These are phyloP conservation scores for Starmera amethionina DNA, from an alignment of 805 yeast species.

Conservation along the genomic window DNA sequence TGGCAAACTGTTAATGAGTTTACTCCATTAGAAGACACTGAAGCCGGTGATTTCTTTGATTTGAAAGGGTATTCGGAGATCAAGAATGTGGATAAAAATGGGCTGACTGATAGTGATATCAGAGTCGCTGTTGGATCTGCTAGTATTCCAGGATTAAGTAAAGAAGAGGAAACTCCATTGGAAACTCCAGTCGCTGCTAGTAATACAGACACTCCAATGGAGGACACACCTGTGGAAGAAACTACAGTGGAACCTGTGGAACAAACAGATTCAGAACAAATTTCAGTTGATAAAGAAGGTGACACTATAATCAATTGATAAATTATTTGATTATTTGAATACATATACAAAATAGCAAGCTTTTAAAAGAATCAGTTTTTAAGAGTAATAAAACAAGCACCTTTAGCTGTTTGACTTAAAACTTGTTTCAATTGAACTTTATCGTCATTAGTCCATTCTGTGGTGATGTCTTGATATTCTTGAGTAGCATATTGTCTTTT, in stretches of 20 bases:
- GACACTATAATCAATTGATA: slow-evolving; percentile 9
- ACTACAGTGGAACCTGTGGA: not conserved
- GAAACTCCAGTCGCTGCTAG: not conserved
- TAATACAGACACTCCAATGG: slow-evolving; percentile 1
- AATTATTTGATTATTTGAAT: too few relatives aligned
- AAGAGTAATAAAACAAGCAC: too few relatives aligned
- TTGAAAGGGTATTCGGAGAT: slow-evolving; percentile 26
- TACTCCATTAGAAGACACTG: slow-evolving; percentile 22
- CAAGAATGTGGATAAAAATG: slow-evolving; percentile 16
- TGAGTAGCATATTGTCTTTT: slow-evolving; percentile 32
- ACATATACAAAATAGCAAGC: too few relatives aligned
- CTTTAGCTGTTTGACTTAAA: too few relatives aligned
- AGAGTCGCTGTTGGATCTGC: slow-evolving; percentile 44
- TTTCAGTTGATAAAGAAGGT: slow-evolving; percentile 10
- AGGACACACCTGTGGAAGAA: slow-evolving; percentile 7
- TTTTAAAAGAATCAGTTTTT: too few relatives aligned
- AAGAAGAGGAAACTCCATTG: slow-evolving; percentile 12
- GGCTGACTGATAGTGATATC: slow-evolving; percentile 35
- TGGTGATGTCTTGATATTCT: slow-evolving; percentile 33
- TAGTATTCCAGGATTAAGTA: slow-evolving; percentile 35
- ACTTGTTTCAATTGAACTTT: slow-evolving; percentile 36
- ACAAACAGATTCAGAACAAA: not conserved
- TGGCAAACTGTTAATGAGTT: slow-evolving; percentile 20
- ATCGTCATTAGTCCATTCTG: slow-evolving; percentile 43
- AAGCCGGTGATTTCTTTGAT: slow-evolving; percentile 34